Evolutionary conservation across 2,329 filamentous ascomycete genomes (phyloP).

Genomic region (Xylariaceae sp.): DNA sequence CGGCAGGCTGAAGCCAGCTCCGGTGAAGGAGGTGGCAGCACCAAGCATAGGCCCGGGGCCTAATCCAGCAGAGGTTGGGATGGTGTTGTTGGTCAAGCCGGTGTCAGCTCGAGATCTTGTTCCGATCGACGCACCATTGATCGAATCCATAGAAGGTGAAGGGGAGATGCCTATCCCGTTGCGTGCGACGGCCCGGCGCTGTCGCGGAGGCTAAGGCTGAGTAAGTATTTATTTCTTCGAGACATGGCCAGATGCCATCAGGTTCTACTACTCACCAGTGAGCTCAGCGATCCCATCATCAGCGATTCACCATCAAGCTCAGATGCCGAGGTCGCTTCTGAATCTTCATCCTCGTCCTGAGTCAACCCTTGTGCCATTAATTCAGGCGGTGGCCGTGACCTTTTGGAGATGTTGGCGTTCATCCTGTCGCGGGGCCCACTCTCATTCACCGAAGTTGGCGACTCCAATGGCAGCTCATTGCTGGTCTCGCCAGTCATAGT

Average conservation of each 20-base stretch:
- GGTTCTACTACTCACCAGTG: constrained; percentile 51
- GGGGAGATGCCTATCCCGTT: constrained; percentile 66
- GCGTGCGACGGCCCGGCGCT: constrained; percentile 57
- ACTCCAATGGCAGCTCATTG: constrained; percentile 90
- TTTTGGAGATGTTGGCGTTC: constrained; percentile 82
- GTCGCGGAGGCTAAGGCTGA: constrained; percentile 43
- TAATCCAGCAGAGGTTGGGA: constrained; percentile 33
- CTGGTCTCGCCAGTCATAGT: constrained; percentile 93
- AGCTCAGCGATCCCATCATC: constrained; percentile 63
- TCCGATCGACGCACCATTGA: constrained; percentile 62
- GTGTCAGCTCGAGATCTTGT: constrained; percentile 54
- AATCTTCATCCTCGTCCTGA: constrained; percentile 86
- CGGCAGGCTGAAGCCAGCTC: constrained; percentile 51
- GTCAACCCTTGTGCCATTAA: constrained; percentile 79
- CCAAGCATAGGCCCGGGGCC: constrained; percentile 46
- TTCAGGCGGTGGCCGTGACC: constrained; percentile 83
- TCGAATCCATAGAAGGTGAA: constrained; percentile 85
- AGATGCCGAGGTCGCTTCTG: constrained; percentile 74
- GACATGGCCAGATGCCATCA: constrained; percentile 1
- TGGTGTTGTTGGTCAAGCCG: constrained; percentile 36
- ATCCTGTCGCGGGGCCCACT: constrained; percentile 82
- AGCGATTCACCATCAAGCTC: constrained; percentile 75
- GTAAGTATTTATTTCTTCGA: too few species aligned
- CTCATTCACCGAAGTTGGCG: constrained; percentile 73
- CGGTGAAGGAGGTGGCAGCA: constrained; percentile 58